Percentiles rank a stretch among this genome's conserved stretches.
phyloP scores from a whole-genome alignment of 2,329 filamentous ascomycete species.

The Fusarium virguliforme region DNA sequence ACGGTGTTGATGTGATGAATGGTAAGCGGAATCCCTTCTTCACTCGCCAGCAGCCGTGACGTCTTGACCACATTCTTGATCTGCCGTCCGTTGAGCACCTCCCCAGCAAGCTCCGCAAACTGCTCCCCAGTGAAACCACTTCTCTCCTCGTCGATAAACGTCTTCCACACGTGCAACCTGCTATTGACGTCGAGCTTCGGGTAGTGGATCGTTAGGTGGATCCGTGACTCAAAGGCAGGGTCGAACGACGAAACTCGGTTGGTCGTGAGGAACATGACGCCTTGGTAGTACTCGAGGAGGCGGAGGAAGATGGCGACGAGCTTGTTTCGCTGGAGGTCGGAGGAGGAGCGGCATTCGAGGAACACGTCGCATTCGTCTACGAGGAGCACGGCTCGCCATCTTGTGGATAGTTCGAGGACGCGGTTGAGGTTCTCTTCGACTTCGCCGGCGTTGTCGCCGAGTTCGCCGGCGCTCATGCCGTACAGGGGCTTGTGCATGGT shows the following conservation, averaged over 20 bases:
- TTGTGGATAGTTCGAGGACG: conserved; percentile 28
- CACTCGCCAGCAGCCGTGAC: conserved; percentile 15
- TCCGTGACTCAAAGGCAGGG: conserved; percentile 20
- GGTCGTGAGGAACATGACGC: conserved; percentile 27
- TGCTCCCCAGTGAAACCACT: conserved; percentile 10
- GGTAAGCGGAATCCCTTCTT: neutral
- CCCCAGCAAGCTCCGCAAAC: neutral
- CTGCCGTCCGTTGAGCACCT: conserved; percentile 30
- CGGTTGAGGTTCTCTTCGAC: conserved; percentile 21
- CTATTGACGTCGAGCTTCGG: conserved; percentile 6
- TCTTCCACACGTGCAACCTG: conserved; percentile 19
- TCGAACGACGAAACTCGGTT: conserved; percentile 28
- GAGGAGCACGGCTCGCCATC: conserved; percentile 25
- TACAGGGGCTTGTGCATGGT: conserved; percentile 28
- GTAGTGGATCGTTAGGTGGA: conserved; percentile 31
- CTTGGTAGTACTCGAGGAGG: conserved; percentile 28
- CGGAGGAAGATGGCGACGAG: conserved; percentile 28
- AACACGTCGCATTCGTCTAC: conserved; percentile 30
- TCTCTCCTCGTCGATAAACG: conserved; percentile 2
- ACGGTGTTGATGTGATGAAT: conserved; percentile 11
- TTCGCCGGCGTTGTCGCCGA: conserved; percentile 15
- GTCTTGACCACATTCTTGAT: conserved; percentile 36
- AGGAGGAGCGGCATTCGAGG: conserved; percentile 19
- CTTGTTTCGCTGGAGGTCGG: conserved; percentile 21
- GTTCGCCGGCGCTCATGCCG: conserved; percentile 23